phyloP scores from a whole-genome alignment of 140 eudicot species.

The Anethum foeniculum region DNA sequence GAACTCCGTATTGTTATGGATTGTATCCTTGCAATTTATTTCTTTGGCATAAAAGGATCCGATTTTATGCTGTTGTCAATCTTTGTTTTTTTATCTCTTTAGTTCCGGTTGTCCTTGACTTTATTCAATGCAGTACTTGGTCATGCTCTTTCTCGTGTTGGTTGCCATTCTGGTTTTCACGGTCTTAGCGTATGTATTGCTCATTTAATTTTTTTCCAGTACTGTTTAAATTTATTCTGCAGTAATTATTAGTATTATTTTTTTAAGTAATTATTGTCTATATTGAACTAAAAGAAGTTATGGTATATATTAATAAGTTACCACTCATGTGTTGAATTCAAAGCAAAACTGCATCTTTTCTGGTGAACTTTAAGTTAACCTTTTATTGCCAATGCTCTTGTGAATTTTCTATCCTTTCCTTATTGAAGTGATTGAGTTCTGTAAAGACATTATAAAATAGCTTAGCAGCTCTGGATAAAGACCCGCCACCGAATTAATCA shows the following conservation, averaged over 20 bases:
- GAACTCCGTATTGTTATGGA: slow-evolving; percentile 69
- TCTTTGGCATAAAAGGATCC: not conserved
- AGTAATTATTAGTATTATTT: not conserved
- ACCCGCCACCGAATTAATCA: not conserved
- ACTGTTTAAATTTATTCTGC: not conserved
- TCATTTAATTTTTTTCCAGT: not conserved
- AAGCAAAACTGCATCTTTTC: not conserved
- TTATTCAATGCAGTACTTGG: slow-evolving; percentile 48
- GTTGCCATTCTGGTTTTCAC: slow-evolving; percentile 82
- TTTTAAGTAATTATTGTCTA: not conserved
- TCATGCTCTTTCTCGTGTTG: slow-evolving; percentile 66
- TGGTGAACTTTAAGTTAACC: not conserved
- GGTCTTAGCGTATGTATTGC: slow-evolving; percentile 65
- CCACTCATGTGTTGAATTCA: not conserved
- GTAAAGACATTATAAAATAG: not conserved
- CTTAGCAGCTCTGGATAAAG: not conserved
- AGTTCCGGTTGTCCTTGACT: slow-evolving; percentile 28
- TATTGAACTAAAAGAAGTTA: not conserved
- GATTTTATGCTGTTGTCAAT: slow-evolving; percentile 4
- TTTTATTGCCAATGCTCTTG: not conserved
- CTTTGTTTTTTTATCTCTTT: slow-evolving; percentile 2
- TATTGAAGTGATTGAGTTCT: not conserved
- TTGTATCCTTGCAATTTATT: slow-evolving; percentile 42
- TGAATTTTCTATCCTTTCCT: not conserved
- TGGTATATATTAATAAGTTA: not conserved